phyloP scores from a whole-genome alignment of 2,329 filamentous ascomycete genomes.

The Neodidymelliopsis sp. region DNA sequence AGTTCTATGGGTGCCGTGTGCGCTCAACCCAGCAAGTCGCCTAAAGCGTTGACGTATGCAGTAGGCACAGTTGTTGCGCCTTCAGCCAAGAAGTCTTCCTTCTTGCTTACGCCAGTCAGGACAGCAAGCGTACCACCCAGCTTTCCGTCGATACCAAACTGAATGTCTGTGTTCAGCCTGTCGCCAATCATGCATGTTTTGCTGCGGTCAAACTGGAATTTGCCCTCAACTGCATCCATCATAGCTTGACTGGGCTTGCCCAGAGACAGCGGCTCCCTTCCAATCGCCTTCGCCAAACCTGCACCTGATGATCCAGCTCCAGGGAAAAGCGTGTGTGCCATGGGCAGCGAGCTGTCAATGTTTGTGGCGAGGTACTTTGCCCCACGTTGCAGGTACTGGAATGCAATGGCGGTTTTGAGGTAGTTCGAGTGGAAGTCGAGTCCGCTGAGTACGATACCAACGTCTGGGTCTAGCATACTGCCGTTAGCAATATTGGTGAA shows the following conservation, averaged over 20 bases:
- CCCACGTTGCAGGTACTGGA: slow-evolving; percentile 83
- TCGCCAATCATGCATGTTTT: slow-evolving; percentile 97
- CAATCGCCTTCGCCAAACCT: slow-evolving; percentile 71
- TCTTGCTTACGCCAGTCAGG: slow-evolving; percentile 85
- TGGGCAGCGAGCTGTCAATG: slow-evolving; percentile 87
- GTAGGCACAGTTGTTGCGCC: slow-evolving; percentile 74
- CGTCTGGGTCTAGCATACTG: slow-evolving; percentile 83
- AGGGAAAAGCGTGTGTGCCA: slow-evolving; percentile 82
- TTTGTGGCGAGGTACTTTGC: slow-evolving; percentile 94
- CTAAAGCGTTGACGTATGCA: slow-evolving; percentile 84
- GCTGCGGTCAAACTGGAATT: slow-evolving; percentile 84
- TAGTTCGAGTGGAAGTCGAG: slow-evolving; percentile 97
- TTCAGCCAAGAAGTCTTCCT: slow-evolving; percentile 79
- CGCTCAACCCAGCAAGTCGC: slow-evolving; percentile 67
- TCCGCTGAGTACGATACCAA: slow-evolving; percentile 87
- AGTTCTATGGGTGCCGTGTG: not conserved
- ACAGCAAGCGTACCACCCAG: slow-evolving; percentile 92
- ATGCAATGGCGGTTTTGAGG: slow-evolving; percentile 83
- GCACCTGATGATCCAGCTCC: slow-evolving; percentile 85
- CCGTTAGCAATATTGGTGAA: slow-evolving; percentile 76
- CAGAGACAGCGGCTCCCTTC: slow-evolving; percentile 75
- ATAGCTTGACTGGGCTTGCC: slow-evolving; percentile 98
- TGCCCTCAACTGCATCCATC: slow-evolving; percentile 99
- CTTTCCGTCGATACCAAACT: slow-evolving; percentile 89
- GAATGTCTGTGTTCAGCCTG: slow-evolving; percentile 91